phyloP scores from a whole-genome alignment of 1,139 yeast species.

The Zygoascus hellenicus region DNA sequence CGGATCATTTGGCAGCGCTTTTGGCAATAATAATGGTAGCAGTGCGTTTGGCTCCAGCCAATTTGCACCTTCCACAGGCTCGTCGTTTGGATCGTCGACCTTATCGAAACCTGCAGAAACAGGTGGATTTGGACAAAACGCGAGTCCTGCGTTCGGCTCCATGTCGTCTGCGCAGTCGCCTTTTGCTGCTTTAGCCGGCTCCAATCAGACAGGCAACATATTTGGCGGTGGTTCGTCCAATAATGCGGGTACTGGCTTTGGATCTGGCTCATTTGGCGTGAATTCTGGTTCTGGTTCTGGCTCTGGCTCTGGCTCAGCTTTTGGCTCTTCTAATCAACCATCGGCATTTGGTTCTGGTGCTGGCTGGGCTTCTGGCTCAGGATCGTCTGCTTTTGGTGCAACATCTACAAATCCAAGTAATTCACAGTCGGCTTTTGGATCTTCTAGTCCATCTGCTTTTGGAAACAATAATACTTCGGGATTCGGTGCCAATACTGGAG shows the following conservation, averaged over 20 bases:
- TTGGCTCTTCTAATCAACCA: conserved; percentile 17
- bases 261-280: conserved; percentile 21
- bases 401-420: not conserved
- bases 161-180: conserved; percentile 6
- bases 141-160: conserved; percentile 5
- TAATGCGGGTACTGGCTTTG: conserved; percentile 1
- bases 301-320: conserved; percentile 24
- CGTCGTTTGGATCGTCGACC: conserved; percentile 3
- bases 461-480: not conserved
- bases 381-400: conserved; percentile 10
- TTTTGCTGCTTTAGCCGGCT: conserved; percentile 6
- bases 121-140: too few relatives aligned
- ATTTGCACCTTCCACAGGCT: conserved; percentile 5
- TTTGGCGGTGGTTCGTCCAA: not conserved
- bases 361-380: conserved; percentile 14
- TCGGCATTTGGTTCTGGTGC: conserved; percentile 23
- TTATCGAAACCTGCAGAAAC: not conserved
- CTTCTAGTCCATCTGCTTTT: not conserved
- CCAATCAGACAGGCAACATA: not conserved
- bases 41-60: conserved; percentile 6
- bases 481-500: conserved; percentile 12
- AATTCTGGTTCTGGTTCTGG: conserved; percentile 11
- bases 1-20: conserved; percentile 10
- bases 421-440: not conserved
- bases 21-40: conserved; percentile 12